Conservation (phyloP, 2,329 filamentous ascomycete species). For the Cladosporium sp. region DNA sequence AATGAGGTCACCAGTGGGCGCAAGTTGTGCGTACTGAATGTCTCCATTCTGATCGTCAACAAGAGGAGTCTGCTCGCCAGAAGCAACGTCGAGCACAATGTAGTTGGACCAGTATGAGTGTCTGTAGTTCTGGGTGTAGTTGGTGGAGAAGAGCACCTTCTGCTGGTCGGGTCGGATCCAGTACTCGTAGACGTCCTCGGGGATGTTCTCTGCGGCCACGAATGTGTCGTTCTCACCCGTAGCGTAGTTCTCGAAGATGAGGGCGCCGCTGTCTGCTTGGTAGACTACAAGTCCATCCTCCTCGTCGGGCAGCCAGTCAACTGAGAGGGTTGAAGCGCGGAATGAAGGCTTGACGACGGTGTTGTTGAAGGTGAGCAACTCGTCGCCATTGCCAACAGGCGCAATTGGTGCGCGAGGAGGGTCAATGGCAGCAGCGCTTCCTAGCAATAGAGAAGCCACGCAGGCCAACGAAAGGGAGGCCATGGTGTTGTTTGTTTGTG, state of each 20-base stretch:
- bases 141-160: conserved; percentile 63
- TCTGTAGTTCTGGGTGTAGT: conserved; percentile 69
- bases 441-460: conserved; percentile 5
- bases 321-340: conserved; percentile 50
- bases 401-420: conserved; percentile 58
- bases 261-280: conserved; percentile 51
- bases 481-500: neutral
- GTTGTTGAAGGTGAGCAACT: conserved; percentile 62
- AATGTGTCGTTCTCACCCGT: conserved; percentile 60
- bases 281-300: conserved; percentile 65
- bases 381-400: conserved; percentile 58
- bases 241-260: conserved; percentile 64
- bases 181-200: conserved; percentile 58
- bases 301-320: conserved; percentile 61
- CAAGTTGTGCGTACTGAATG: conserved; percentile 67
- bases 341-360: conserved; percentile 54
- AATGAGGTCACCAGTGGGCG: conserved; percentile 59
- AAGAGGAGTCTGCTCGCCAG: conserved; percentile 57
- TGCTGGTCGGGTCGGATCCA: conserved; percentile 63
- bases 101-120: conserved; percentile 70
- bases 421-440: conserved; percentile 41
- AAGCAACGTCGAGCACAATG: conserved; percentile 63
- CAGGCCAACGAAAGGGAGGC: conserved; percentile 8
- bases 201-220: conserved; percentile 60
- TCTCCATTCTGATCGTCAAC: conserved; percentile 63